Base-by-base conservation (phyloP, 148 eudicot genomes). In the Chenopodium berlandieri region DNA sequence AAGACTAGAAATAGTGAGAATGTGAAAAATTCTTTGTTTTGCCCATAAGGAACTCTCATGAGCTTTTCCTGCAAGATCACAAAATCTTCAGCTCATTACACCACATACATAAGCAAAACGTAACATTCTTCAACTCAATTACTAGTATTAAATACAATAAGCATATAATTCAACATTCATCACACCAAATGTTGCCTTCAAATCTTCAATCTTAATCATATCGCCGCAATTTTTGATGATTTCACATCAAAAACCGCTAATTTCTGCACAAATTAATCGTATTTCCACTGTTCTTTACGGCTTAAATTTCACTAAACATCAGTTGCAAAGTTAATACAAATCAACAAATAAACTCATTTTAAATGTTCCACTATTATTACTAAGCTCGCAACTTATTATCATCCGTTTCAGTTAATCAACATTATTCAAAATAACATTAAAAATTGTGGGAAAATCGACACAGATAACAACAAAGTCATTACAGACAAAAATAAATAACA, bases 1-100 rank as follows among this genome's bases (percentile, higher is more conserved):
- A 96, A 92, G 82, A 96, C 99, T 71, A 94, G 92, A 89, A 96
- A 96, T 44, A 96, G 80, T 6, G 99, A 96, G 88, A 89, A 87
- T 54, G 74, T 94, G 69, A 96, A 96, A 80, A 79, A 96, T 69
- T 96, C 99, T 85, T 90, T 90, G 72, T 89, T 73, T 73, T 89
- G 84, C 37, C 98, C 99, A 73, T 94, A 96, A 37, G 99, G 99
- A 81, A 96, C 91, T 89, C 95, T 92, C 99, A 92, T 96, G 79
- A 96, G 89, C 90, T 96, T 96, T 82, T 96, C 99, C 99, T 96
- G 92, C 86, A 91, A 44, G 31, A 75, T 54, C 62, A 65, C 70
- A 84, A 75, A 37, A 65, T 31, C 60, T 32, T 47, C 13, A 50
- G 71, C 47, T 82, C 64, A 81, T 20, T 40, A 75, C 68, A 81